Percentiles rank a stretch among this genome's conserved stretches.
Evolutionary conservation across 495 filamentous ascomycete species (phyloP).

Genomic region (Neurospora sp.): DNA sequence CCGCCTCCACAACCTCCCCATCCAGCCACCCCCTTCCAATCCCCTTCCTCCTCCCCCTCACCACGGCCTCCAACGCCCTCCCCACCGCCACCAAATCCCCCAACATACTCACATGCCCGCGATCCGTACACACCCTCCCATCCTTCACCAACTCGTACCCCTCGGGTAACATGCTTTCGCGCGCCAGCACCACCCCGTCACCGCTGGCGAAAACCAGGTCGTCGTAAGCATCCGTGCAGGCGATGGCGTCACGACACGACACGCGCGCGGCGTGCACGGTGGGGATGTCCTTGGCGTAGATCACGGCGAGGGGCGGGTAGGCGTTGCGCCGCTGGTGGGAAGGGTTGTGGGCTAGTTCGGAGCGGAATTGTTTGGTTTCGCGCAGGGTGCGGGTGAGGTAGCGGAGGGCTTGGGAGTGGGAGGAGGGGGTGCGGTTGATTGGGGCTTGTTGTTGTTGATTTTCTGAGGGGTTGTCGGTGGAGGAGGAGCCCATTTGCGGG

Average conservation of each 20-base stretch:
- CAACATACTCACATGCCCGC: conserved; percentile 77
- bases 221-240: conserved; percentile 71
- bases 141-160: conserved; percentile 65
- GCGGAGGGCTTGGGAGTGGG: conserved; percentile 33
- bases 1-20: background rate
- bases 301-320: conserved; percentile 76
- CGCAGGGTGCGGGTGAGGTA: conserved; percentile 74
- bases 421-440: conserved; percentile 8
- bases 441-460: conserved; percentile 7
- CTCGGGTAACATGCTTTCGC: conserved; percentile 54
- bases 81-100: conserved; percentile 81
- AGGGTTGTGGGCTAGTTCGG: conserved; percentile 53
- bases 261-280: conserved; percentile 77
- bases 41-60: conserved; percentile 56
- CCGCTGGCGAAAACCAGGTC: conserved; percentile 78
- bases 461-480: conserved; percentile 19
- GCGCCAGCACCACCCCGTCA: conserved; percentile 75
- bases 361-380: conserved; percentile 62
- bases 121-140: conserved; percentile 66
- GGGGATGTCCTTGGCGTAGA: conserved; percentile 80
- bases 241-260: conserved; percentile 50
- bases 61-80: conserved; percentile 55
- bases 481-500: conserved; percentile 36
- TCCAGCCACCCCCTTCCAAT: conserved; percentile 46
- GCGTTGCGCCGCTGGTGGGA: conserved; percentile 49